A percentile compares a stretch with the other conserved stretches of the same genome.
These are phyloP conservation scores for Triangularia setosa DNA, from an alignment of 2,329 filamentous ascomycete species.

Conservation along the genomic window DNA sequence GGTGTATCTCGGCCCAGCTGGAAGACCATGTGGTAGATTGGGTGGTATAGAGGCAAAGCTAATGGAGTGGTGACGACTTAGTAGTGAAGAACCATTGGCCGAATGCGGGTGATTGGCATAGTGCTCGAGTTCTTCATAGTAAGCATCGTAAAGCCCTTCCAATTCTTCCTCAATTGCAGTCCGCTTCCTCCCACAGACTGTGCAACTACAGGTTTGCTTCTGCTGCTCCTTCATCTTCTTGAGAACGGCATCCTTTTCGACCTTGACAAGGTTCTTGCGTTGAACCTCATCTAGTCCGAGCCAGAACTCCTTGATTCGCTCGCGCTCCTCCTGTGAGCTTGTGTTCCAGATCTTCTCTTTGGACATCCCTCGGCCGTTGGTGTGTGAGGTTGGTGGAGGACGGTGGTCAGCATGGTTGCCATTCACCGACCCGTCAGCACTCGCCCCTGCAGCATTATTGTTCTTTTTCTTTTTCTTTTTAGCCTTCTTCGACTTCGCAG, in stretches of 20 bases:
- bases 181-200: conserved; percentile 91
- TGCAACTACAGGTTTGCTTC: conserved; percentile 97
- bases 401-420: conserved; percentile 15
- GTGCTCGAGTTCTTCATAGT: conserved; percentile 96
- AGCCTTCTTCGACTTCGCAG: conserved; percentile 53
- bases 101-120: conserved; percentile 81
- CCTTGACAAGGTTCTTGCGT: conserved; percentile 90
- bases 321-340: conserved; percentile 86
- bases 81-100: conserved; percentile 64
- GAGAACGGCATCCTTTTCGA: conserved; percentile 96
- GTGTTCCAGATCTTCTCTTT: conserved; percentile 97
- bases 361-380: conserved; percentile 45
- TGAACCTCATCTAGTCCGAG: conserved; percentile 90
- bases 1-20: conserved; percentile 46
- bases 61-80: conserved; percentile 64
- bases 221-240: conserved; percentile 99
- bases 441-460: conserved; percentile 13
- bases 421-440: neutral
- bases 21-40: neutral
- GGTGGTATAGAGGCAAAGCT: conserved; percentile 42
- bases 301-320: conserved; percentile 98
- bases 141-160: conserved; percentile 95
- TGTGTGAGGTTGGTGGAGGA: conserved; percentile 19
- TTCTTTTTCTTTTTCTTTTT: conserved; percentile 68
- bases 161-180: conserved; percentile 97